phyloP scores from a whole-genome alignment of 768 basidiomycete genomes.

The Pisolithus tinctorius region DNA sequence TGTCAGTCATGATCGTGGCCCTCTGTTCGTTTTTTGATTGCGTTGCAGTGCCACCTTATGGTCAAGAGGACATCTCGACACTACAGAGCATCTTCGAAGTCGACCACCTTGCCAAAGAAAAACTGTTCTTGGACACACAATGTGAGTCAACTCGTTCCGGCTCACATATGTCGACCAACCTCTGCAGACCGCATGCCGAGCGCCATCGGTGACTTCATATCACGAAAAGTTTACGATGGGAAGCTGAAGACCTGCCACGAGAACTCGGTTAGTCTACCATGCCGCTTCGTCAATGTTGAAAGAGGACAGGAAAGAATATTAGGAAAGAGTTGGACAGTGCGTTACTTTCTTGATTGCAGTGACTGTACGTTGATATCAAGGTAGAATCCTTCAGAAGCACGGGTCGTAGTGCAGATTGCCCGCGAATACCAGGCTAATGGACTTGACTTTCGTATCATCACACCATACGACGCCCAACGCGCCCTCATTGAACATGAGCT shows the following conservation, averaged over 20 bases:
- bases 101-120: conserved; percentile 41
- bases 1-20: conserved; percentile 10
- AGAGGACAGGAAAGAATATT: not conserved
- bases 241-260: conserved; percentile 54
- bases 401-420: conserved; percentile 49
- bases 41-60: conserved; percentile 65
- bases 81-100: conserved; percentile 74
- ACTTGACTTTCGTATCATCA: no score
- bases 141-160: conserved; percentile 38
- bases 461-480: conserved; percentile 44
- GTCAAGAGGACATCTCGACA: conserved; percentile 56
- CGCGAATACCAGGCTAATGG: conserved; percentile 37
- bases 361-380: not conserved
- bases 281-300: conserved; percentile 33
- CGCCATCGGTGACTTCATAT: conserved; percentile 67
- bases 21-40: not conserved
- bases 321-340: conserved; percentile 33
- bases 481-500: conserved; percentile 49
- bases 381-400: conserved; percentile 56
- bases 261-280: conserved; percentile 27
- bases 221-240: conserved; percentile 51
- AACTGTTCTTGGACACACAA: conserved; percentile 60
- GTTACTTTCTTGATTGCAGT: not conserved
- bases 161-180: not conserved
- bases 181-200: conserved; percentile 74